Evolutionary conservation across 306 rosid genomes (phyloP).

Genomic region (Bauhinia variegata): DNA sequence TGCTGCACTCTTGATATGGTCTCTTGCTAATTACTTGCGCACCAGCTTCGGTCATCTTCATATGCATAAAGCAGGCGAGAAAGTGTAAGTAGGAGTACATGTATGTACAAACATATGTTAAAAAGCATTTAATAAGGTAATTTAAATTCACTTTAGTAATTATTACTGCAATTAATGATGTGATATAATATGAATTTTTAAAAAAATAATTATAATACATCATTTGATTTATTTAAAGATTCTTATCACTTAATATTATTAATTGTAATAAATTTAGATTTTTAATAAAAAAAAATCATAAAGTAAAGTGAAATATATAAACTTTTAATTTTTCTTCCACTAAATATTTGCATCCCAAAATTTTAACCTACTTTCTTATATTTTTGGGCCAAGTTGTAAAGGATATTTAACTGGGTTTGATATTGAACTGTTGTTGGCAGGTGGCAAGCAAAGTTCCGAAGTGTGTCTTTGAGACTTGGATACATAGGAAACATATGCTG

Average conservation of each 20-base stretch:
- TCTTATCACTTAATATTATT: no score
- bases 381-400: not conserved
- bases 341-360: no score
- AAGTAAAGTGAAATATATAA: no score
- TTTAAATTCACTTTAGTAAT: no score
- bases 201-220: no score
- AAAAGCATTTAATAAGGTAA: no score
- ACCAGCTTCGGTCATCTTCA: conserved; percentile 34
- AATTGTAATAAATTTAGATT: no score
- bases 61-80: not conserved
- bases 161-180: no score
- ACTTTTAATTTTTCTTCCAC: no score
- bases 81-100: conserved; percentile 35
- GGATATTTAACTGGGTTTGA: not conserved
- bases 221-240: no score
- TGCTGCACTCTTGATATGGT: conserved; percentile 56
- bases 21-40: conserved; percentile 48
- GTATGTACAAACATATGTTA: conserved; percentile 30
- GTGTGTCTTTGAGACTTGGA: conserved; percentile 44
- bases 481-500: conserved; percentile 48
- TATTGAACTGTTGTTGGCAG: conserved; percentile 29
- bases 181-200: not conserved
- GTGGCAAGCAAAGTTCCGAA: conserved; percentile 60
- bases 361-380: no score
- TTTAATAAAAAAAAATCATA: no score